These are phyloP conservation scores for Yamadazyma ubonensis DNA, from an alignment of 805 yeast species.

Conservation along the genomic window DNA sequence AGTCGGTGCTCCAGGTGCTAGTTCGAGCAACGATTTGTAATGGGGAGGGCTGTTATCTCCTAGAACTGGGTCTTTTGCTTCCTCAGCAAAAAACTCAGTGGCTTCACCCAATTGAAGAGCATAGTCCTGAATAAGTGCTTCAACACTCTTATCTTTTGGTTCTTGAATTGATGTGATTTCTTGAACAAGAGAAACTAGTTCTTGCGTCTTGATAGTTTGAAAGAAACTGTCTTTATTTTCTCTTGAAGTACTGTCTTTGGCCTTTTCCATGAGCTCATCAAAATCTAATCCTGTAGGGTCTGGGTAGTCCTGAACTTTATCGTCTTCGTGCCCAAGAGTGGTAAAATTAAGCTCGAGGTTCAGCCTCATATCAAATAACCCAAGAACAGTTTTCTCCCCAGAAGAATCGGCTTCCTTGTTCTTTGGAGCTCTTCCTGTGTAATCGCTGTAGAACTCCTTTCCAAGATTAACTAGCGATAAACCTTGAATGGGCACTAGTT, in stretches of 20 bases:
- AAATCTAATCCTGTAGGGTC: slow-evolving; percentile 5
- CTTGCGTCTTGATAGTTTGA: slow-evolving; percentile 3
- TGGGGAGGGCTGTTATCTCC: slow-evolving; percentile 2
- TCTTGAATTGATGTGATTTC: slow-evolving; percentile 2
- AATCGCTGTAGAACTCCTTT: slow-evolving; percentile 5
- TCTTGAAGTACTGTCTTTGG: slow-evolving; percentile 3
- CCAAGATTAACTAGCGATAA: slow-evolving; percentile 6
- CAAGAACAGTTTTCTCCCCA: too few relatives aligned
- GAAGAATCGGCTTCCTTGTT: not conserved
- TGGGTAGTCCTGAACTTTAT: not conserved
- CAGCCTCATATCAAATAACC: slow-evolving; percentile 11
- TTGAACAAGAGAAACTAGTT: slow-evolving; percentile 9
- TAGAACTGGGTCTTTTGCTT: not conserved
- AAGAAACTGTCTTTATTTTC: slow-evolving; percentile 5
- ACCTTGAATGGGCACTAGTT: slow-evolving; percentile 12
- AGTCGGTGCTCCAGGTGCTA: slow-evolving; percentile 24
- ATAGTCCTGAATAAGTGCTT: slow-evolving; percentile 24
- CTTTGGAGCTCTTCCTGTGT: not conserved
- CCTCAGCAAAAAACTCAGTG: slow-evolving; percentile 8
- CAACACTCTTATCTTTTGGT: slow-evolving; percentile 2
- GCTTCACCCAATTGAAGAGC: slow-evolving; percentile 29
- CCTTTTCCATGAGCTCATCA: not conserved
- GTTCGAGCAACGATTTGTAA: slow-evolving; percentile 19
- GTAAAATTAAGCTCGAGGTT: slow-evolving; percentile 11
- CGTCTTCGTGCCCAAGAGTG: slow-evolving; percentile 7